Base-by-base conservation (phyloP, 495 filamentous ascomycete species). In the Rostrohypoxylon terebratum region DNA sequence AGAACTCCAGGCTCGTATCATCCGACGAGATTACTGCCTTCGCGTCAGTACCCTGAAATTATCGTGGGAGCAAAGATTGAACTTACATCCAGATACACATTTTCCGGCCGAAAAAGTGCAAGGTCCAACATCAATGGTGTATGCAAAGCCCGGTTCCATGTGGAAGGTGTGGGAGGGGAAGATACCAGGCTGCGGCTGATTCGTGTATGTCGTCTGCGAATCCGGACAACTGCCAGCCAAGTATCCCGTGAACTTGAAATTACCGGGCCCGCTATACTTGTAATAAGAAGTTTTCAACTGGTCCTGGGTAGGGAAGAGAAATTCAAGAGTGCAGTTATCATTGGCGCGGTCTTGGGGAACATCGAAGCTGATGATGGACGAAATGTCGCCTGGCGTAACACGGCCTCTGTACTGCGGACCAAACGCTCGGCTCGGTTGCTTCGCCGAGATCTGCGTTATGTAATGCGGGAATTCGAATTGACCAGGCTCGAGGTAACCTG, bases 321-420 rank as follows among this genome's bases (percentile, higher is more conserved):
- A 77, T 45, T 77, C 73, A 7, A 77, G 60, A 13, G 75, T 75
- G 65, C 75, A 77, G 34, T 75, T 77, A 16, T 70, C 73, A 47
- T 76, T 62, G 47, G 68, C 61, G 14, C 75, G 73, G 6, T 64
- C 66, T n/a, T 34, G 33, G 7, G 75, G 75, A 0, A 77, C 61
- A 33, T 76, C 75, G 53, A 77, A 72, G 16, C 58, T 76, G 70
- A 68, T 71, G 61, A 77, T 47, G 3, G 75, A 63, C 6, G 75
- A 77, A 45, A 77, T 64, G 53, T 76, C 75, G 28, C 72, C 72
- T 4, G 75, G 75, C 34, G 75, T 77, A 33, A 77, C 64, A 16
- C 62, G 36, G 3, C 53, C 70, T 0, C 28, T 66, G 25, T 21
- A 61, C 47, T 76, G 61, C 1, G 60, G 55, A 0, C 75, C 75